Evolutionary conservation across 768 basidiomycete species (phyloP).

Genomic region (Collybia nuda): DNA sequence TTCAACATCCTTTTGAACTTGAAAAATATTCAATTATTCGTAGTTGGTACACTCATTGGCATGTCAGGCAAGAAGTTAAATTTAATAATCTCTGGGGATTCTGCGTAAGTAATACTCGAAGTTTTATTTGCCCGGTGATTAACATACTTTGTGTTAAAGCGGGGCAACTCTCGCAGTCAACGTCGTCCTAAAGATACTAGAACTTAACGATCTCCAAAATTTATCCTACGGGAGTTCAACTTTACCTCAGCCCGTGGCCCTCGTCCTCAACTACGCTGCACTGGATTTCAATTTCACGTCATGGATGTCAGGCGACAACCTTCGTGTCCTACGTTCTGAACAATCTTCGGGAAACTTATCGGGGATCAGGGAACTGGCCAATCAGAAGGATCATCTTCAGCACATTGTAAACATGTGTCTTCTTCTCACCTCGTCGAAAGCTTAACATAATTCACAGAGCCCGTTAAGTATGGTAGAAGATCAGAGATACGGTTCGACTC

Average conservation of each 20-base stretch:
- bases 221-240: conserved; percentile 28
- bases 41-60: conserved; percentile 76
- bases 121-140: too few species aligned
- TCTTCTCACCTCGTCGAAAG: neutral
- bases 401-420: conserved; percentile 52
- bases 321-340: conserved; percentile 83
- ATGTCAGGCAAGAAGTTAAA: conserved; percentile 84
- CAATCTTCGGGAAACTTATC: conserved; percentile 83
- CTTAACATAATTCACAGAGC: conserved; percentile 38
- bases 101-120: conserved; percentile 70
- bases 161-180: conserved; percentile 88
- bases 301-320: conserved; percentile 88
- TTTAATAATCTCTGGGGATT: conserved; percentile 87
- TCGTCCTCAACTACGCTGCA: conserved; percentile 88
- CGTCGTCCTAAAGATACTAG: conserved; percentile 83
- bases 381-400: conserved; percentile 85
- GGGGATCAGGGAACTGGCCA: conserved; percentile 64
- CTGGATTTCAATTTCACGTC: conserved; percentile 98
- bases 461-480: conserved; percentile 92
- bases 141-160: conserved; percentile 37
- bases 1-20: neutral
- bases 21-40: neutral
- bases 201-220: conserved; percentile 43
- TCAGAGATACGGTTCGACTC: conserved; percentile 33
- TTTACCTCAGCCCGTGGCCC: conserved; percentile 74